phyloP scores from a whole-genome alignment of 345 rosid genomes.

The Gossypium sturtianum region DNA sequence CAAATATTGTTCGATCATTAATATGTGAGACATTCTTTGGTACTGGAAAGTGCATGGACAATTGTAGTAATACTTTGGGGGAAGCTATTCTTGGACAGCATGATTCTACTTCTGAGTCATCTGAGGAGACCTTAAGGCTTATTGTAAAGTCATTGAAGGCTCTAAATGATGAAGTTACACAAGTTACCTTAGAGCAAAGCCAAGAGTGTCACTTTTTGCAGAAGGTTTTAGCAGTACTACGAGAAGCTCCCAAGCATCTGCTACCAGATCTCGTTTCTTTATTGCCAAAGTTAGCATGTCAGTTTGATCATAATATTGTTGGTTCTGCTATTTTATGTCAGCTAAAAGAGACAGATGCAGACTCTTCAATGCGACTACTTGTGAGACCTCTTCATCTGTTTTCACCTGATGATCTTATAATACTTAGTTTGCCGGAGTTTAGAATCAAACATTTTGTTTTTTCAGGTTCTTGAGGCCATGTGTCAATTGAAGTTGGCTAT shows the following conservation, averaged over 20 bases:
- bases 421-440: neutral
- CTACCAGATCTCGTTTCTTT: neutral
- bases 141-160: neutral
- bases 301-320: neutral
- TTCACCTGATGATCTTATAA: neutral
- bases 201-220: neutral
- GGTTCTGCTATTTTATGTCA: neutral
- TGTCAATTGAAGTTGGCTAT: neutral
- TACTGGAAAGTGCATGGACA: neutral
- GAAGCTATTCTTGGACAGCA: neutral
- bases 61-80: neutral
- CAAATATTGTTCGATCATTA: neutral
- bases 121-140: neutral
- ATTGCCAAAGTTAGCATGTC: neutral
- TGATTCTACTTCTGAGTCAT: neutral
- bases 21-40: neutral
- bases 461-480: slow-evolving; percentile 1
- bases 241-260: neutral
- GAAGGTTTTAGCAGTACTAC: neutral
- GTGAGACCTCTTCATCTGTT: slow-evolving; percentile 2
- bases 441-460: neutral
- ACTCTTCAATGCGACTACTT: neutral
- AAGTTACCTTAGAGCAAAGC: neutral
- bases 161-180: neutral
- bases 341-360: neutral